These are phyloP conservation scores for Kockovaella imperatae DNA, from an alignment of 768 basidiomycete species.

Conservation along the genomic window DNA sequence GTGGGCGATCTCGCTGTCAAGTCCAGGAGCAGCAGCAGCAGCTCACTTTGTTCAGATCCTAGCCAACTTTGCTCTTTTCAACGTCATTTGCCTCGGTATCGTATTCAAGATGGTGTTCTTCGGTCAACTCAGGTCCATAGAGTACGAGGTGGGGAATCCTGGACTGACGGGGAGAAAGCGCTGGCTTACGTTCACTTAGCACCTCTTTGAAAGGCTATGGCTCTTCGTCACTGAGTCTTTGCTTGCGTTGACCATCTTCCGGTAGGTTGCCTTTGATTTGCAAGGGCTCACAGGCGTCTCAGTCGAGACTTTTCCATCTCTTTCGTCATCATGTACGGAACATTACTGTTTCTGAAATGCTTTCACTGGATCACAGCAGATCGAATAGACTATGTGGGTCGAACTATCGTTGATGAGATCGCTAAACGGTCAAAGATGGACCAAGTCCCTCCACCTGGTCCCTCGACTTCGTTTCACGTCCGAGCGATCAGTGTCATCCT, in stretches of 20 bases:
- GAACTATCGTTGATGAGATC: not conserved
- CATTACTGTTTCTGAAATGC: conserved; percentile 86
- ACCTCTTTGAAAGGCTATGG: conserved; percentile 92
- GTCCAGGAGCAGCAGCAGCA: not conserved
- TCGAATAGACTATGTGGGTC: conserved; percentile 84
- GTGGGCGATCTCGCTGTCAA: conserved; percentile 49
- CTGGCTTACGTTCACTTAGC: conserved; percentile 50
- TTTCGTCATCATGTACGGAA: conserved; percentile 89
- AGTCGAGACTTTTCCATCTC: conserved; percentile 43
- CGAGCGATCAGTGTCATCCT: conserved; percentile 68
- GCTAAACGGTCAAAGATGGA: conserved; percentile 68
- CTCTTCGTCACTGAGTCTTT: conserved; percentile 96
- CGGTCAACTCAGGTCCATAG: conserved; percentile 72
- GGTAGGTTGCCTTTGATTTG: conserved; percentile 45
- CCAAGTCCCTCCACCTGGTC: conserved; percentile 80
- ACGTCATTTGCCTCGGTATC: conserved; percentile 67
- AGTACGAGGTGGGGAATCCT: conserved; percentile 66
- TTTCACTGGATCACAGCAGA: conserved; percentile 97
- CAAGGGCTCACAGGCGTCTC: not conserved
- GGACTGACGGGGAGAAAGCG: not conserved
- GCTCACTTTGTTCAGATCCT: conserved; percentile 55
- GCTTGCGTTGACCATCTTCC: conserved; percentile 92
- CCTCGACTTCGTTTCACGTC: conserved; percentile 72
- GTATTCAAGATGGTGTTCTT: conserved; percentile 82
- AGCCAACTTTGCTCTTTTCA: conserved; percentile 78